Base-by-base conservation (phyloP, 192 early-diverging fungal species). In the Linnemannia zychae region DNA sequence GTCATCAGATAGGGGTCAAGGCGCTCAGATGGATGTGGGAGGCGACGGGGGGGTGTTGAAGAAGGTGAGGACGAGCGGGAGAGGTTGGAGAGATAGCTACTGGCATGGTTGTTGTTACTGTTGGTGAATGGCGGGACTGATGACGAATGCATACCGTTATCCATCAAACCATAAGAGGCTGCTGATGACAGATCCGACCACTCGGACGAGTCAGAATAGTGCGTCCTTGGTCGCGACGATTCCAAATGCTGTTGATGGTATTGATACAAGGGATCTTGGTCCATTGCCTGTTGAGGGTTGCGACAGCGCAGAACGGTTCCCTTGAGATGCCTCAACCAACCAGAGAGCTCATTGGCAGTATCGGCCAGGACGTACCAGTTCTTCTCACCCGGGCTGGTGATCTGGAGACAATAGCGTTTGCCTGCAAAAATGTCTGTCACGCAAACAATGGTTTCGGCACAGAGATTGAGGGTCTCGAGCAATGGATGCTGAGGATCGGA, bases 311-410 rank as follows among this genome's bases (percentile, higher is more conserved):
- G 81, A n/a, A 87, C 88, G 9, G 72, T 87, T 2, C 77, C 81
- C 40, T 89, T 89, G 66, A 89, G 83, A 34, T 86, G 84, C 17
- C 68, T 46, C 13, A 89, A 66, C 88, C 88, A 89, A 18, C 37
- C 44, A 50, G 85, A 80, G 81, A 89, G 87, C 15, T 89, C 88
- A 3, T 63, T 34, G 49, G 86, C 84, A 40, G 76, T 81, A 49
- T 89, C 88, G 18, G 88, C 84, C 28, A 87, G 84, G 47, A 89
- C 67, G 67, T 80, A 89, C 88, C 88, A 89, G 63, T 79, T 71
- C 77, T 89, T 89, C 28, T 78, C 71, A 20, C 78, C 78, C n/a
- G 79, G 77, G 52, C 79, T 74, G 13, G 81, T 84, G 50, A 89
- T 82, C 69, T 89, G 79, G 20, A 89, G 77, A 46, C 85, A 82